phyloP scores from a whole-genome alignment of 208 protist genomes.

The Phytomonas sp. region DNA sequence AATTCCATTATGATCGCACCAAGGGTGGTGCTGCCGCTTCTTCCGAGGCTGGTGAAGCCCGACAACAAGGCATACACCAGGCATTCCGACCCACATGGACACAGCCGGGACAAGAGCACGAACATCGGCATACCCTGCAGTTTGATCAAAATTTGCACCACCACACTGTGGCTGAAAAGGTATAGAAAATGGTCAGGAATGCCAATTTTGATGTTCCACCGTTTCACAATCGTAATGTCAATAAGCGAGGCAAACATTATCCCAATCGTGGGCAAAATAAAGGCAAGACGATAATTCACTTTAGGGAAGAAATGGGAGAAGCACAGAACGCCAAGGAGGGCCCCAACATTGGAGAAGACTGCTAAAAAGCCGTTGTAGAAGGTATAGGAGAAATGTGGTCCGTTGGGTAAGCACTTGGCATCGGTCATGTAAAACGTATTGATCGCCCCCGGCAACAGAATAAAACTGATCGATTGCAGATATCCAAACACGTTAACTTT shows the following conservation, averaged over 20 bases:
- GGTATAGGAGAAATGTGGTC: slow-evolving; percentile 55
- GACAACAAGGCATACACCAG: slow-evolving; percentile 81
- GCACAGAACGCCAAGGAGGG: slow-evolving; percentile 41
- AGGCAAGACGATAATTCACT: slow-evolving; percentile 43
- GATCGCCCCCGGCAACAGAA: slow-evolving; percentile 50
- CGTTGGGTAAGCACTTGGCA: slow-evolving; percentile 29
- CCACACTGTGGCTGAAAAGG: slow-evolving; percentile 51
- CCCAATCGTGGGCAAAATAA: slow-evolving; percentile 38
- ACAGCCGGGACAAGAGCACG: slow-evolving; percentile 73
- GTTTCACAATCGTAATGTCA: slow-evolving; percentile 68
- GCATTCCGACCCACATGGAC: slow-evolving; percentile 68
- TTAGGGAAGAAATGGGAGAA: slow-evolving; percentile 62
- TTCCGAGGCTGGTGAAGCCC: slow-evolving; percentile 72
- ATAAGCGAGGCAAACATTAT: slow-evolving; percentile 41
- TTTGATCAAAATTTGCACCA: slow-evolving; percentile 55
- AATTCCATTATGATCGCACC: slow-evolving; percentile 54
- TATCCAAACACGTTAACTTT: slow-evolving; percentile 65
- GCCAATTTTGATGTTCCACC: slow-evolving; percentile 49
- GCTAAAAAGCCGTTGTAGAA: slow-evolving; percentile 55
- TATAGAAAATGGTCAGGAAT: slow-evolving; percentile 65
- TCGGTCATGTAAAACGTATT: slow-evolving; percentile 54
- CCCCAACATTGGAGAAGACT: slow-evolving; percentile 45
- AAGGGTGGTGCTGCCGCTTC: slow-evolving; percentile 25
- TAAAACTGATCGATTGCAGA: slow-evolving; percentile 37
- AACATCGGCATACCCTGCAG: slow-evolving; percentile 66